Conservation (phyloP, 2,329 filamentous ascomycete species). For the Xylariaceae sp. region DNA sequence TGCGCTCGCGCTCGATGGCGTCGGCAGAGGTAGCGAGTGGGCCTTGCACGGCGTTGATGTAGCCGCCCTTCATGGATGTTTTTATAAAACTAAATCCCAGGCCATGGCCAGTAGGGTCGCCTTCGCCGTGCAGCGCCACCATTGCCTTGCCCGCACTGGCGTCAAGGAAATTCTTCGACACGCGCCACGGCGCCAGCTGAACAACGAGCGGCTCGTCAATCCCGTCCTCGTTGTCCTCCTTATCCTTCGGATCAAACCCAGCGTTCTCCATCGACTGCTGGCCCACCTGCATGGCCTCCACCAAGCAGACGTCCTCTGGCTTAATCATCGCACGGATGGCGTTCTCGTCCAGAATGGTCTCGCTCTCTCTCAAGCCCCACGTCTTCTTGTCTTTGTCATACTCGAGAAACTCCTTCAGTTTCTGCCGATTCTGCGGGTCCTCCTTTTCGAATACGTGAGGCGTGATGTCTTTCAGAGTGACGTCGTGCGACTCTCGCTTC, state of each 20-base stretch:
- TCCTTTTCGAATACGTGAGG: conserved; percentile 88
- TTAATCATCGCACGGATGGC: conserved; percentile 83
- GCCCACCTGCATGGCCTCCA: conserved; percentile 96
- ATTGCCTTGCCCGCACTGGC: conserved; percentile 94
- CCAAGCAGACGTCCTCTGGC: conserved; percentile 87
- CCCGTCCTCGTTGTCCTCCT: conserved; percentile 62
- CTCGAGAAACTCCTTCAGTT: conserved; percentile 91
- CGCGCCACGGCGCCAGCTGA: conserved; percentile 92
- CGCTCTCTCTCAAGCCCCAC: conserved; percentile 71
- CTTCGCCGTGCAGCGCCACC: conserved; percentile 89
- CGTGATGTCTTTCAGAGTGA: conserved; percentile 79
- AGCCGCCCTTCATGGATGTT: conserved; percentile 98
- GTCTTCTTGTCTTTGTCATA: conserved; percentile 85
- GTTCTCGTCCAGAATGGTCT: conserved; percentile 73
- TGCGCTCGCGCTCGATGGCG: conserved; percentile 79
- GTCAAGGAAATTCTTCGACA: conserved; percentile 92
- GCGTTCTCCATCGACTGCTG: conserved; percentile 86
- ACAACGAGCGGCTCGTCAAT: conserved; percentile 71
- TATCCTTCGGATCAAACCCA: conserved; percentile 69
- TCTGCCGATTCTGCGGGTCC: conserved; percentile 92
- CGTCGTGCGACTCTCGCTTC: conserved; percentile 62
- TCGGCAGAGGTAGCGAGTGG: conserved; percentile 67
- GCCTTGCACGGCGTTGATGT: conserved; percentile 70
- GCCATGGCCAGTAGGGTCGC: conserved; percentile 88
- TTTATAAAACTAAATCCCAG: conserved; percentile 96